phyloP scores from a whole-genome alignment of 495 filamentous ascomycete genomes.

The Aspergillus steynii region DNA sequence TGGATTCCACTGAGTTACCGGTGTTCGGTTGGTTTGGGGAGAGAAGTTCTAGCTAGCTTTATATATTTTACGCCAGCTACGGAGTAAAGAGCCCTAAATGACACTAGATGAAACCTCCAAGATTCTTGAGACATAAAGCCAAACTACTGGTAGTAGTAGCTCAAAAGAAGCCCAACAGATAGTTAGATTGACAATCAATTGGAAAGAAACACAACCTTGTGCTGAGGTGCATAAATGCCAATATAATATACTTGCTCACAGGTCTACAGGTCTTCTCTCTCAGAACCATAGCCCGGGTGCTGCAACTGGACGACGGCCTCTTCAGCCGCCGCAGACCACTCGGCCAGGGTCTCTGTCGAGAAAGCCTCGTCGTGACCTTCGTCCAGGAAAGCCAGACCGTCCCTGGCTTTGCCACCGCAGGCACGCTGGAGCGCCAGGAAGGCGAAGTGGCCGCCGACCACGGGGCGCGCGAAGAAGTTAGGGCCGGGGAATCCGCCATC shows the following conservation, averaged over 20 bases:
- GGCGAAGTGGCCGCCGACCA: constrained; percentile 86
- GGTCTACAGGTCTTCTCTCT: constrained; percentile 12
- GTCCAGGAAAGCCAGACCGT: constrained; percentile 65
- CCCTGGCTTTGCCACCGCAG: constrained; percentile 68
- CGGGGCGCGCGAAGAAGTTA: constrained; percentile 78
- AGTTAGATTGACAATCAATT: not conserved
- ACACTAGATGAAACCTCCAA: too few relatives aligned
- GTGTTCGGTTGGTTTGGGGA: too few relatives aligned
- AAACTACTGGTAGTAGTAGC: too few relatives aligned
- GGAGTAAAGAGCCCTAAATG: too few relatives aligned
- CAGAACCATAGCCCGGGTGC: not conserved
- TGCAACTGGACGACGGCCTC: constrained; percentile 11
- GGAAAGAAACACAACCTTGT: not conserved
- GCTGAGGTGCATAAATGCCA: too few relatives aligned
- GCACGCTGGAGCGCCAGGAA: constrained; percentile 76
- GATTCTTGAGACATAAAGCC: too few relatives aligned
- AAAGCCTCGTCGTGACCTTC: constrained; percentile 37
- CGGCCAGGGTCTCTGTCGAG: constrained; percentile 21
- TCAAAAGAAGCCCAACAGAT: not conserved
- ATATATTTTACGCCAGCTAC: not conserved
- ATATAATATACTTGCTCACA: too few relatives aligned
- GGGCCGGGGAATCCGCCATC: constrained; percentile 66
- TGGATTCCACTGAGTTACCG: too few relatives aligned
- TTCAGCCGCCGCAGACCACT: constrained; percentile 27
- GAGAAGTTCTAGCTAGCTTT: not conserved